These are phyloP conservation scores for Leishmania guyanensis DNA, from an alignment of 208 protist genomes.

Conservation along the genomic window DNA sequence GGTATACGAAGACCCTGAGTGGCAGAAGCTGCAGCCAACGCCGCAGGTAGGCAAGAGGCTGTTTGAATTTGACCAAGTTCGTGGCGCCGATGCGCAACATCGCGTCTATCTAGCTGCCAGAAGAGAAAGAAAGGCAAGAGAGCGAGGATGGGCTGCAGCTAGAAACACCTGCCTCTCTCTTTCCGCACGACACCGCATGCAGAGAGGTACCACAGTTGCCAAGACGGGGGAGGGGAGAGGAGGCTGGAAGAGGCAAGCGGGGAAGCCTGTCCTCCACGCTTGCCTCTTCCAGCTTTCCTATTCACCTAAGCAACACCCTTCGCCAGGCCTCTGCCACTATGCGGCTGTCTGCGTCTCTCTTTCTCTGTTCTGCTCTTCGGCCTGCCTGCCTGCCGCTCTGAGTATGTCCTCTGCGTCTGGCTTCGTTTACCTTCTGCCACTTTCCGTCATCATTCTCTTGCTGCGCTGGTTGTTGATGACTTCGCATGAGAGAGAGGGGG, in stretches of 20 bases:
- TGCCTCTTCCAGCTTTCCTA: too few species aligned
- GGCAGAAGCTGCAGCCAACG: background rate
- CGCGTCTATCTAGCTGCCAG: constrained; percentile 13
- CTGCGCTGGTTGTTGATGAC: background rate
- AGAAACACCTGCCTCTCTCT: background rate
- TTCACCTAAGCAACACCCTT: background rate
- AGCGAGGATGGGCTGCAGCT: background rate
- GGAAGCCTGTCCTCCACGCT: background rate
- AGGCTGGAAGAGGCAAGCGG: background rate
- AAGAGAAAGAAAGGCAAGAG: background rate
- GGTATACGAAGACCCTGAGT: background rate
- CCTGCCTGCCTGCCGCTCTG: too few species aligned
- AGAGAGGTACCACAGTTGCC: background rate
- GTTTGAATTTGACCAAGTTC: background rate
- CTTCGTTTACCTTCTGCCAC: background rate
- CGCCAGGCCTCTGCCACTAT: background rate
- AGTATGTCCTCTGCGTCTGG: background rate
- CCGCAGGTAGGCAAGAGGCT: background rate
- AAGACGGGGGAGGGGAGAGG: too few species aligned
- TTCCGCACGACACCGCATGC: background rate
- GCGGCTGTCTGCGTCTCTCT: background rate
- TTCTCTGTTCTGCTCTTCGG: background rate
- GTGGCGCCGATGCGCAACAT: constrained; percentile 40
- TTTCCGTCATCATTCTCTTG: background rate
- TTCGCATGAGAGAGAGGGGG: background rate